phyloP scores from a whole-genome alignment of 768 basidiomycete species.

The Hygrophorus russula region DNA sequence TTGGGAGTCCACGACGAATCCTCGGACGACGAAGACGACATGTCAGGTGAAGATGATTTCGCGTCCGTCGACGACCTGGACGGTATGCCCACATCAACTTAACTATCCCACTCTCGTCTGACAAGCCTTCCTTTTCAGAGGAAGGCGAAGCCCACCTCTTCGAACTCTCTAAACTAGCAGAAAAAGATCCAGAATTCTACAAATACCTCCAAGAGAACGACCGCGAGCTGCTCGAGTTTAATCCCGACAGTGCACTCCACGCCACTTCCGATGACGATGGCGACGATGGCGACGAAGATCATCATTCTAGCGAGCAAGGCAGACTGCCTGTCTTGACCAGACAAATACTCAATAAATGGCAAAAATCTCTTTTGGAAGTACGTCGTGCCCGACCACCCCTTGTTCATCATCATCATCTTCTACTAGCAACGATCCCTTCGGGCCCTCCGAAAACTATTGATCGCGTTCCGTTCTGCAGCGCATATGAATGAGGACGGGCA shows the following conservation, averaged over 20 bases:
- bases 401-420: slow-evolving; percentile 1
- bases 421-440: slow-evolving; percentile 74
- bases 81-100: slow-evolving; percentile 24
- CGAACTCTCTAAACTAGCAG: slow-evolving; percentile 79
- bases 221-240: slow-evolving; percentile 77
- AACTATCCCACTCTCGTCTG: not conserved
- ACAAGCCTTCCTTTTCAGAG: slow-evolving; percentile 25
- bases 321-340: slow-evolving; percentile 53
- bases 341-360: slow-evolving; percentile 70
- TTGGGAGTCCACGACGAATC: slow-evolving; percentile 17
- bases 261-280: slow-evolving; percentile 30
- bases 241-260: slow-evolving; percentile 20
- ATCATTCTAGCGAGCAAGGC: slow-evolving; percentile 35
- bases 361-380: slow-evolving; percentile 80
- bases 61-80: slow-evolving; percentile 74
- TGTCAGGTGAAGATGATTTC: slow-evolving; percentile 54
- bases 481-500: slow-evolving; percentile 83
- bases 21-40: slow-evolving; percentile 31
- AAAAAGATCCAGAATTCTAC: slow-evolving; percentile 99
- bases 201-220: slow-evolving; percentile 97
- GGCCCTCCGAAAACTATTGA: slow-evolving; percentile 69
- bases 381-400: slow-evolving; percentile 9
- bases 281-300: slow-evolving; percentile 36
- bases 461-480: slow-evolving; percentile 87
- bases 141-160: slow-evolving; percentile 67